Base-by-base conservation (phyloP, 164 flowering plant genomes). In the Dillenia suffruticosa region DNA sequence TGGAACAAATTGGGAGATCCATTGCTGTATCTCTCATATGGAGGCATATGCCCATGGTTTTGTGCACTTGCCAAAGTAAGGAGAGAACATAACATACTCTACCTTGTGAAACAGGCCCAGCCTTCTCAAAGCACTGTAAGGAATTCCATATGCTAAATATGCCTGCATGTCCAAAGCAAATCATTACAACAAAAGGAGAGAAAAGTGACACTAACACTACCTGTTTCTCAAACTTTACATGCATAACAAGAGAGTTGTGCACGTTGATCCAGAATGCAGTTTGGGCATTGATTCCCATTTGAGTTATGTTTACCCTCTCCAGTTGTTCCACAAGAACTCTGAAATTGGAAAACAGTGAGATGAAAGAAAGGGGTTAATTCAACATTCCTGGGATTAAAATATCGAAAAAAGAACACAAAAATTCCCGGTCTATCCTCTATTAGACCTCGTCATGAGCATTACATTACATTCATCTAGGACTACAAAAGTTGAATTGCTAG, bases 81-180 rank as follows among this genome's bases (percentile, higher is more conserved):
- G 7, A 32, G 40, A 4, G 40, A 32, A 9, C 60, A 46, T 61
- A 49, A 67, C 72, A 61, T 60, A 71, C 60, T 67, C 53, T 82
- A 88, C 97, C 93, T 89, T 92, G 80, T 89, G 93, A 77, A 89
- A 92, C 82, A 92, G 76, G 24, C 90, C 86, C 71, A 89, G 60
- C 79, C 96, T 81, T 77, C 88, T 84, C 59, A 92, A 52, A 62
- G 94, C 79, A 67, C 70, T 70, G 47, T 75, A 80, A 10, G 97
- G 92, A 43, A 87, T 79, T 51, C 97, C 97, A 71, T 85, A 88
- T 14, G 92, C 92, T 67, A 92, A 70, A 74, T 84, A 84, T 65
- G 94, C 96, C 97, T 92, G 79, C 68, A 76, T 1, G 56, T 19
- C 32, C 60, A 32, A 58, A 11, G 24, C 51, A 12, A 65, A 56